These are phyloP conservation scores for Gossypium thurberi DNA, from an alignment of 345 rosid genomes.

Conservation along the genomic window DNA sequence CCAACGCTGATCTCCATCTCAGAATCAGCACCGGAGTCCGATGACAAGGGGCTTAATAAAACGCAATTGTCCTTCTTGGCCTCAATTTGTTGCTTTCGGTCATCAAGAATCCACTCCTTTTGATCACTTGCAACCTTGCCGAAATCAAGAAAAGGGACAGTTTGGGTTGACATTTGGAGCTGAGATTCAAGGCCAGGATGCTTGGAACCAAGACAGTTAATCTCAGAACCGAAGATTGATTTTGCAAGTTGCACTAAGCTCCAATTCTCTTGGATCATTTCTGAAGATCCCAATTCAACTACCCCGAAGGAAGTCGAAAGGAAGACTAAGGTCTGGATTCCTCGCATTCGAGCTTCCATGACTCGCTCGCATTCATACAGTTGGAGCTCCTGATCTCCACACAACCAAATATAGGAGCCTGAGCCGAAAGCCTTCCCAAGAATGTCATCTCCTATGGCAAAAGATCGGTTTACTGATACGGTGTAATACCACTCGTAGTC, in stretches of 20 bases:
- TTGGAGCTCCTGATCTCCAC: conserved; percentile 27
- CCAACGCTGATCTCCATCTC: conserved; percentile 9
- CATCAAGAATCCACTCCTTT: conserved; percentile 15
- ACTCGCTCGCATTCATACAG: conserved; percentile 37
- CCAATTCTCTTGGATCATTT: conserved; percentile 31
- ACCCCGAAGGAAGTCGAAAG: conserved; percentile 42
- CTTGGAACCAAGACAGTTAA: conserved; percentile 3
- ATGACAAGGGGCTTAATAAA: conserved; percentile 23
- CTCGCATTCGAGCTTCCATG: conserved; percentile 39
- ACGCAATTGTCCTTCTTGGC: conserved; percentile 17
- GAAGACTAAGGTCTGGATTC: conserved; percentile 41
- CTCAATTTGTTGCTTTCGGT: background rate
- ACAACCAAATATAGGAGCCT: conserved; percentile 33
- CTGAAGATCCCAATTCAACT: conserved; percentile 50
- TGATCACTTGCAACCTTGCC: conserved; percentile 17
- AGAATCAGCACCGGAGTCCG: conserved; percentile 34
- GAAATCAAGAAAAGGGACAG: conserved; percentile 17
- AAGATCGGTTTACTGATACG: conserved; percentile 28
- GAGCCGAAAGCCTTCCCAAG: conserved; percentile 33
- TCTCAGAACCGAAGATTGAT: conserved; percentile 28
- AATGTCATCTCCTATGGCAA: conserved; percentile 26
- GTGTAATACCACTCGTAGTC: conserved; percentile 43
- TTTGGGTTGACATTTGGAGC: background rate
- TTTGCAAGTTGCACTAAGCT: conserved; percentile 29
- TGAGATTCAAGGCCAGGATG: conserved; percentile 7